Percentiles rank a stretch among this genome's conserved stretches.
Conservation (phyloP, 371 early-diverging fungal species). For the Funneliformis caledonium region DNA sequence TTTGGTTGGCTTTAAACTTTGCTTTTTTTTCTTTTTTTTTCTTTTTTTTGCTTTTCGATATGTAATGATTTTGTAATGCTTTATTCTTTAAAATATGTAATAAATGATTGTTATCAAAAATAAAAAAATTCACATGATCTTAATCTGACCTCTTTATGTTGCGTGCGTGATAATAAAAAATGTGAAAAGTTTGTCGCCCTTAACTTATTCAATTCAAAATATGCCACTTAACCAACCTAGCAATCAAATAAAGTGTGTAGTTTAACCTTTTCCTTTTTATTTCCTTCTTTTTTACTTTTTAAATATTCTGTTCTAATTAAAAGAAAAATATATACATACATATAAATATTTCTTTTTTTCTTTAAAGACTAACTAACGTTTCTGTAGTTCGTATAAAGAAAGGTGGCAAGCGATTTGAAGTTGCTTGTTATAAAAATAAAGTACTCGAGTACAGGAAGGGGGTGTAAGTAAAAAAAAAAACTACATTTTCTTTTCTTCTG, state of each 20-base stretch:
- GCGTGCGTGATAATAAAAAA: not conserved
- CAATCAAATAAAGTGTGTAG: constrained; percentile 37
- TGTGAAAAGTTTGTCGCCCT: not conserved
- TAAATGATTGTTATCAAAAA: too few species aligned
- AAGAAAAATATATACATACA: not conserved
- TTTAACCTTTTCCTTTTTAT: not conserved
- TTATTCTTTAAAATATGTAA: too few species aligned
- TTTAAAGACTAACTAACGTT: constrained; percentile 86
- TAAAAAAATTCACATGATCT: too few species aligned
- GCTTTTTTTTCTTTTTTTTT: too few species aligned
- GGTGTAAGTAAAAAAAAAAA: constrained; percentile 64
- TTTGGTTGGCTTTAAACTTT: too few species aligned
- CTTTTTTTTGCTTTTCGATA: not conserved
- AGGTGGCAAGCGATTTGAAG: constrained; percentile 97
- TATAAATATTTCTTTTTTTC: not conserved
- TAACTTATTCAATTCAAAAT: not conserved
- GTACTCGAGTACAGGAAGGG: constrained; percentile 95
- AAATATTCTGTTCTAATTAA: not conserved
- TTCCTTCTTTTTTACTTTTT: not conserved
- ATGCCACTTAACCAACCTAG: constrained; percentile 41
- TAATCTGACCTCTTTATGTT: too few species aligned
- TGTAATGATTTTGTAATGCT: not conserved
- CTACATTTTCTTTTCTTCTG: not conserved
- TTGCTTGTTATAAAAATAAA: constrained; percentile 99
- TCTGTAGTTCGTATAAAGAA: constrained; percentile 94